Evolutionary conservation across 2,329 filamentous ascomycete species (phyloP).

Genomic region (Clonostachys rhizophaga): DNA sequence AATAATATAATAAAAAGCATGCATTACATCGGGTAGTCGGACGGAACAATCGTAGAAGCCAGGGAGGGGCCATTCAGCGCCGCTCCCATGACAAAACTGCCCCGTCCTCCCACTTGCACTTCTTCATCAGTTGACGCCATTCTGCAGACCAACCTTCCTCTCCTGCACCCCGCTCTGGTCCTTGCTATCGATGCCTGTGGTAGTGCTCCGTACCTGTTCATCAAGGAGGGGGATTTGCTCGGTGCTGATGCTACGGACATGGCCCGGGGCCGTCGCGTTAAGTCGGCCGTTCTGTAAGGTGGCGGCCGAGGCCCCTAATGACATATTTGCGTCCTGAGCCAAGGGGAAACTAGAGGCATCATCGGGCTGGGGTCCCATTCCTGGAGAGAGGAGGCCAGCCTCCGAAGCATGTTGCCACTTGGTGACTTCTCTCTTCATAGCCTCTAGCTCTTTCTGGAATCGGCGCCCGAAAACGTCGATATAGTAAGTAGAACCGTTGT

Average conservation of each 20-base stretch:
- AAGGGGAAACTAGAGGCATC: constrained; percentile 3
- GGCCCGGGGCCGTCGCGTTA: neutral
- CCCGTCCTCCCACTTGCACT: too few species aligned
- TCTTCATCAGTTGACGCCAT: too few species aligned
- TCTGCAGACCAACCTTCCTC: constrained; percentile 27
- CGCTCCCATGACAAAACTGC: too few species aligned
- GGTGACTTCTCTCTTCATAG: constrained; percentile 80
- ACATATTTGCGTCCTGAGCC: neutral
- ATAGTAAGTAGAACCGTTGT: constrained; percentile 96
- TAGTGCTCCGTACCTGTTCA: constrained; percentile 24
- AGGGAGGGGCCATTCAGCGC: too few species aligned
- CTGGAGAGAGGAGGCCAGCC: constrained; percentile 26
- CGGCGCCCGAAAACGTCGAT: constrained; percentile 96
- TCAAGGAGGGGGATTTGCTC: constrained; percentile 56
- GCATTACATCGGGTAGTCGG: too few species aligned
- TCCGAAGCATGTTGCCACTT: constrained; percentile 74
- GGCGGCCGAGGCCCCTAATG: neutral
- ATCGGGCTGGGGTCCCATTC: constrained; percentile 20
- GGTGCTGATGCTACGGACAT: constrained; percentile 22
- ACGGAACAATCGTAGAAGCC: too few species aligned
- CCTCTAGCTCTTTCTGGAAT: constrained; percentile 94
- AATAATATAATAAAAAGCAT: too few species aligned
- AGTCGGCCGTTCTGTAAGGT: neutral
- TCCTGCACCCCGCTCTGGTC: constrained; percentile 41
- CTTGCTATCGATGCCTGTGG: constrained; percentile 37